These are phyloP conservation scores for Aureobasidium sp. DNA, from an alignment of 2,329 filamentous ascomycete species.

Conservation along the genomic window DNA sequence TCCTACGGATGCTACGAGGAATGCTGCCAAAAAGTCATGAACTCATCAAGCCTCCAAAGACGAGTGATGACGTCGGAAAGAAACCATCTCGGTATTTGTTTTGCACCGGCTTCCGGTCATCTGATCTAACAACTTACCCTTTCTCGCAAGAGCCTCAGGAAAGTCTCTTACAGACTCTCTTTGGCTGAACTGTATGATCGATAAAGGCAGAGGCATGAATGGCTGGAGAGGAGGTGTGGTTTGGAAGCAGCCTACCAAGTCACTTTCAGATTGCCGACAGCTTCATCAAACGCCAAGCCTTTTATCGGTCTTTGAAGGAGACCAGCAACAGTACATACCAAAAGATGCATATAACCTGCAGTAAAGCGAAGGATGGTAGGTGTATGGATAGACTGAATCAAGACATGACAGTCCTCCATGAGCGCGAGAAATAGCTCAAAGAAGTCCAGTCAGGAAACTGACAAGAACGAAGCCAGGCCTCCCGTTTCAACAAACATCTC, in stretches of 20 bases:
- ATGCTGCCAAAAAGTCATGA: slow-evolving; percentile 5
- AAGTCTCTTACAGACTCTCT: neutral
- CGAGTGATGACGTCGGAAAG: neutral
- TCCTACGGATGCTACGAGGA: neutral
- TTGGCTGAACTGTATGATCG: too few relatives aligned
- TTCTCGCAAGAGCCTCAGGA: neutral
- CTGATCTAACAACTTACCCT: neutral
- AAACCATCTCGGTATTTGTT: neutral
- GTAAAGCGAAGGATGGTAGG: neutral
- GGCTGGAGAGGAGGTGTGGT: neutral
- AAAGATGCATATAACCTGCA: neutral
- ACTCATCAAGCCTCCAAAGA: neutral
- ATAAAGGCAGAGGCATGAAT: neutral
- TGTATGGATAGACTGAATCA: neutral
- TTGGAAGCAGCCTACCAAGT: neutral
- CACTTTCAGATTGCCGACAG: neutral
- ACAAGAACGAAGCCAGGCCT: neutral
- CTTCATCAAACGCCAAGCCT: neutral
- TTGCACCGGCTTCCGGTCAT: neutral
- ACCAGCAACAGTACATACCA: neutral
- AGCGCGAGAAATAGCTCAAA: too few relatives aligned
- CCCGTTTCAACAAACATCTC: neutral
- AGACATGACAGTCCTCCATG: too few relatives aligned
- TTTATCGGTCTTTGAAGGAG: neutral
- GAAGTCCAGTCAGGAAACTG: too few relatives aligned